Base-by-base conservation (phyloP, 805 yeast species). In the Phaffomyces opuntiae region DNA sequence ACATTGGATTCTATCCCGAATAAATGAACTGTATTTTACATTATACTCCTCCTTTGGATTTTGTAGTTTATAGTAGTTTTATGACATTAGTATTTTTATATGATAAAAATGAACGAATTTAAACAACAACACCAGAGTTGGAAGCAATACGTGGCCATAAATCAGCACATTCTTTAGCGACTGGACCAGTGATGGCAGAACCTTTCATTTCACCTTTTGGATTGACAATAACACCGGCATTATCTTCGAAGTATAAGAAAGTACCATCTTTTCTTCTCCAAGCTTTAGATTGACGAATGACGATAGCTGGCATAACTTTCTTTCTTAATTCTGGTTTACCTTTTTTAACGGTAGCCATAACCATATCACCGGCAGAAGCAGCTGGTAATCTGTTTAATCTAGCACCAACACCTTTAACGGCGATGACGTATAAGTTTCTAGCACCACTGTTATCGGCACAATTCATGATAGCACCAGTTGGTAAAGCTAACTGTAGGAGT, bases 131-230 rank as follows among this genome's bases (percentile, higher is more conserved):
- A 88, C 99, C 99, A 67, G 99, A 93, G 91, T 88, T 88, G 64
- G 97, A 89, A 70, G 99, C 98, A 80, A 93, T 93, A 82, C 99
- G 88, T 75, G 99, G 99, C 99, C 99, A 93, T 75, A 93, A 86
- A 73, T 93, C 99, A 73, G 99, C 99, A 83, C 99, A 95, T 82
- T 93, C 99, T 81, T 93, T 93, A 75, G 97, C 98, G 71, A 93
- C 99, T 69, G 99, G 99, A 76, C 99, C 99, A 70, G 99, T 95
- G 74, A 93, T 93, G 69, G 99, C 99, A 63, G 99, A 95, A 78
- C 99, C 99, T 83, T 93, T 93, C 99, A 95, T 93, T 79, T 93
- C 99, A 82, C 99, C 99, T 93, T 93, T 93, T 72, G 99, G 99
- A 81, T 93, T 93, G 74, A 93, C 99, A 71, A 93, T 93, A 75